Base-by-base conservation (phyloP, 2,329 filamentous ascomycete species). In the Pseudohalonectria lignicola region DNA sequence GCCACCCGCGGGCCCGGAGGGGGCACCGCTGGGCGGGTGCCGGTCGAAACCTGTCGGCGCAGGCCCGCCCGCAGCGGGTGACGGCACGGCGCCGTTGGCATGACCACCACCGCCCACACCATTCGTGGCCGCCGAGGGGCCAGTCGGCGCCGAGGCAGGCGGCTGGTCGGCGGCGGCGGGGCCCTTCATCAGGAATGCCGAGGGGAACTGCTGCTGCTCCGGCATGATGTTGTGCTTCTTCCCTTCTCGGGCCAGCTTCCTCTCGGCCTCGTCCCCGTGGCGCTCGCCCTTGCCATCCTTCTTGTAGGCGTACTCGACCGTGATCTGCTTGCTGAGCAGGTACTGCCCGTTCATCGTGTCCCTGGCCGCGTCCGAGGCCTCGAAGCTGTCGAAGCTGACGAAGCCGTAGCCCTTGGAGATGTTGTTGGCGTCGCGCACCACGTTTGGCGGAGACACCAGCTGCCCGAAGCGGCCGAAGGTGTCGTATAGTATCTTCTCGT, bases 281-380 rank as follows among this genome's bases (percentile, higher is more conserved):
- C 92, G 73, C 64, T 96, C 90, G 50, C 90, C 90, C 64, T 94
- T 94, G 49, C 92, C 92, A 53, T 98, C 92, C 63, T 96, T 96
- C 71, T 98, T 98, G 74, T 94, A 96, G 29, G 92, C 92, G 60
- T 96, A 98, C 61, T 96, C 90, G 32, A 98, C 92, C 3, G 83
- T 85, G 50, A 96, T 82, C 60, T 94, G 85, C 65, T 94, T 94
- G 69, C 92, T 94, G 70, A 94, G 88, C 43, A 98, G 76, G 61
- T 92, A 96, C 64, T 96, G 88, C 37, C 86, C 86, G 57, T 94
- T 84, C 82, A 98, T 88, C 57, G 90, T 92, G 47, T 79, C 74
- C 45, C 94, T 86, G 31, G 92, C 88, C 44, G 86, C 82, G 53
- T 98, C 92, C 10, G 86, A 92, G 49, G 86, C 83, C 54, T 96